Percentiles rank a stretch among this genome's conserved stretches.
These are phyloP conservation scores for Colletotrichum sojae DNA, from an alignment of 2,329 filamentous ascomycete species.

Conservation along the genomic window DNA sequence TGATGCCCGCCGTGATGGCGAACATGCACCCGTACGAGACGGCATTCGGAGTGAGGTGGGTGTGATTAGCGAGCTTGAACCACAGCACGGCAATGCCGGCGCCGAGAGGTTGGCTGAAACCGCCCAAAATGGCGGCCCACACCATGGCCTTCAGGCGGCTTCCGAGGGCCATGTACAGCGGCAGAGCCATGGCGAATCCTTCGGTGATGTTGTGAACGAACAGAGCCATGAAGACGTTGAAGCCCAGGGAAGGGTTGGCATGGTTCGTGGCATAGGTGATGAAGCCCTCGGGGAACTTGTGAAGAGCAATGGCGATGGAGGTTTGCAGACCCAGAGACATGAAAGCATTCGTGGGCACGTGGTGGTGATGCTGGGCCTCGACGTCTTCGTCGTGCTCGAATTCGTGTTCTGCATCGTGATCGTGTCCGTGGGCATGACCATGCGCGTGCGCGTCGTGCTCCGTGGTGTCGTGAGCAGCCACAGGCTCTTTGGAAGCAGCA, in stretches of 20 bases:
- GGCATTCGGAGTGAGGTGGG: constrained; percentile 64
- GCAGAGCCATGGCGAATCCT: constrained; percentile 93
- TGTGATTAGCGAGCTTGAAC: constrained; percentile 79
- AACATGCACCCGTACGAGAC: constrained; percentile 86
- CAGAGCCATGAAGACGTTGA: constrained; percentile 93
- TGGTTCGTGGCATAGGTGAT: constrained; percentile 98
- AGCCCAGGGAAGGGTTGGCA: constrained; percentile 88
- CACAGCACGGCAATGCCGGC: constrained; percentile 87
- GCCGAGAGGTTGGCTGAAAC: constrained; percentile 88
- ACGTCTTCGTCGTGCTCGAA: constrained; percentile 55
- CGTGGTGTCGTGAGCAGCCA: constrained; percentile 43
- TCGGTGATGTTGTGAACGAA: constrained; percentile 99
- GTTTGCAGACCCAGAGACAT: constrained; percentile 96
- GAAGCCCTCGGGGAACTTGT: constrained; percentile 91
- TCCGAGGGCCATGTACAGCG: constrained; percentile 90
- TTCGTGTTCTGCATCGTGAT: constrained; percentile 45
- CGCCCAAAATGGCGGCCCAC: constrained; percentile 87
- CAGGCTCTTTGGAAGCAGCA: constrained; percentile 56
- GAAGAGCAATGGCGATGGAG: constrained; percentile 92
- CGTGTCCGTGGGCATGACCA: constrained; percentile 40
- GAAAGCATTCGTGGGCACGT: constrained; percentile 94
- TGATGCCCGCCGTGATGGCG: constrained; percentile 90
- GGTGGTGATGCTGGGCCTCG: constrained; percentile 83
- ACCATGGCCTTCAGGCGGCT: constrained; percentile 86
- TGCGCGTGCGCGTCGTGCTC: constrained; percentile 45